Base-by-base conservation (phyloP, 2,329 filamentous ascomycete genomes). In the Gnomoniopsis sp. region DNA sequence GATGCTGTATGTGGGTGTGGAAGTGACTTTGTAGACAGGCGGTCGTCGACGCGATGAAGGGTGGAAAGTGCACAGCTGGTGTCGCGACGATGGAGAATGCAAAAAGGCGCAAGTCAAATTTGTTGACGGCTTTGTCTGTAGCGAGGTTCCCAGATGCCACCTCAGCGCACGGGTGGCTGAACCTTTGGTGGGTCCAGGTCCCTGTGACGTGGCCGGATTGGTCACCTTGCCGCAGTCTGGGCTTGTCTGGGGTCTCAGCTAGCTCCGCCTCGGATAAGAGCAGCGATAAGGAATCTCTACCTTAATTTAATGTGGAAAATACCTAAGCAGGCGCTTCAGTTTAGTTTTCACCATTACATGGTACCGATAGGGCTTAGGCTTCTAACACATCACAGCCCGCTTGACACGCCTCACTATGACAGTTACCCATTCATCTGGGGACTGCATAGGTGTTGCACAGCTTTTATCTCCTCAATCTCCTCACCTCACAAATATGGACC, bases 81-180 rank as follows among this genome's bases (percentile, higher is more conserved):
- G 50, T 14, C 21, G 23, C 8, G 46, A 41, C 47, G 55, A 19
- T 53, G 22, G 34, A 38, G 15, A 15, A 38, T n/a, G n/a, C n/a
- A 33, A 41, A 50, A 33, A 38, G 44, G 38, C 19, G 10, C 15
- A 19, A 17, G 55, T 14, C 34, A 57, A 30, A 48, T 14, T 23
- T 44, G 12, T 34, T 53, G 36, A 30, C 22, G 55, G 30, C 17
- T 49, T 22, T 49, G 50, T 21, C 14, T 22, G 38, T 33, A 21
- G 33, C 43, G 46, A 58, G 50, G 19, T 44, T 54, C 55, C 23
- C 50, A 60, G 51, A 60, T 58, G 58, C 58, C 58, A 60, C 58
- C 55, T 60, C 53, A 56, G 53, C 53, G 41, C 53, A 50, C 53
- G 53, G 50, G 43, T 33, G 47, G 47, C 47, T 33, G 23, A 41